These are phyloP conservation scores for Saturnispora dispora DNA, from an alignment of 805 yeast species.

Conservation along the genomic window DNA sequence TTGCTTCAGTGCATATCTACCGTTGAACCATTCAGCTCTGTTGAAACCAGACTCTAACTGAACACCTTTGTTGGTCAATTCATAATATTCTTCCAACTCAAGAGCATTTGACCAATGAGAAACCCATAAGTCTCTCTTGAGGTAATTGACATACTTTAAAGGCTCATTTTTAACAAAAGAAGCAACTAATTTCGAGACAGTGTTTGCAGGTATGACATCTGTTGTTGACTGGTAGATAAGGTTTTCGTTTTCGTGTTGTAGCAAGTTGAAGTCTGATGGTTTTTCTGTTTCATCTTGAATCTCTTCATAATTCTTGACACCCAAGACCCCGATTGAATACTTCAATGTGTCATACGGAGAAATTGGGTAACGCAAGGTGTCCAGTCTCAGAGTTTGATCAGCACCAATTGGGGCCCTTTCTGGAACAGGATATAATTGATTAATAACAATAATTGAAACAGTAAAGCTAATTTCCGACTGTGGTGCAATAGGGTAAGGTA, in stretches of 20 bases:
- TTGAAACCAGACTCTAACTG: slow-evolving; percentile 62
- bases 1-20: slow-evolving; percentile 40
- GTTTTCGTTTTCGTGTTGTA: slow-evolving; percentile 22
- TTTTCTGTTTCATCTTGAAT: background rate
- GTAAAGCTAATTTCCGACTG: slow-evolving; percentile 41
- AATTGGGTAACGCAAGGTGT: slow-evolving; percentile 43
- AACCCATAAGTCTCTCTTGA: slow-evolving; percentile 76
- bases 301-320: slow-evolving; percentile 18
- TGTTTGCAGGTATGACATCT: slow-evolving; percentile 34
- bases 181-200: slow-evolving; percentile 42
- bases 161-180: slow-evolving; percentile 61
- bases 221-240: slow-evolving; percentile 14
- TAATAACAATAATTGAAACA: slow-evolving; percentile 40
- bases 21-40: slow-evolving; percentile 66
- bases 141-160: slow-evolving; percentile 45
- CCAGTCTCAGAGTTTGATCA: slow-evolving; percentile 49
- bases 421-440: slow-evolving; percentile 53
- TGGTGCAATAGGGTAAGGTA: slow-evolving; percentile 64
- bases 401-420: slow-evolving; percentile 48
- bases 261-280: slow-evolving; percentile 6
- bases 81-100: slow-evolving; percentile 80
- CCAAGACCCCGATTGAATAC: slow-evolving; percentile 37
- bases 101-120: slow-evolving; percentile 73
- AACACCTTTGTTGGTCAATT: slow-evolving; percentile 70
- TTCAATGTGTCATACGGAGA: slow-evolving; percentile 52